phyloP scores from a whole-genome alignment of 2,329 filamentous ascomycete species.

The Neonectria punicea region DNA sequence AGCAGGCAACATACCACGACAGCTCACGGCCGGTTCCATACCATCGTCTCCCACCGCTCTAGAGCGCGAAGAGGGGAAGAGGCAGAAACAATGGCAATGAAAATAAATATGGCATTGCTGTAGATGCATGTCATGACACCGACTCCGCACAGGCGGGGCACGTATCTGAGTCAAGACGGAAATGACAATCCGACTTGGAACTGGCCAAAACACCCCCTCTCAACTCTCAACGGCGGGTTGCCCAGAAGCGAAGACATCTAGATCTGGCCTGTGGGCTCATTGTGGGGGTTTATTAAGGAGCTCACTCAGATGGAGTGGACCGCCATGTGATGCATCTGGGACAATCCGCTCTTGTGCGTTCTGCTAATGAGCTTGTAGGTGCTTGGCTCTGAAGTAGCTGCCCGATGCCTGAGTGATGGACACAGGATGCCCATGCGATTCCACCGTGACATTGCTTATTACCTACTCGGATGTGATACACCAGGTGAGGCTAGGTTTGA shows the following conservation, averaged over 20 bases:
- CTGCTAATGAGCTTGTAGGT: constrained; percentile 15
- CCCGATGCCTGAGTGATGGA: not conserved
- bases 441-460: constrained; percentile 11
- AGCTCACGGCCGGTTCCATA: not conserved
- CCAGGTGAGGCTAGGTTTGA: not conserved
- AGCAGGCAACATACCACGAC: not conserved
- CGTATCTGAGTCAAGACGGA: constrained; percentile 6
- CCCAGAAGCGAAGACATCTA: constrained; percentile 24
- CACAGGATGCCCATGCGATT: constrained; percentile 5
- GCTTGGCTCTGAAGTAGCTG: constrained; percentile 11
- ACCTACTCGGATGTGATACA: constrained; percentile 10
- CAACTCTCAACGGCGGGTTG: constrained; percentile 1
- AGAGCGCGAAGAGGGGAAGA: not conserved
- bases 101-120: not conserved
- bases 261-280: constrained; percentile 31
- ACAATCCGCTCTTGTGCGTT: constrained; percentile 38
- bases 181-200: constrained; percentile 3
- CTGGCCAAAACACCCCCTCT: not conserved
- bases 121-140: not conserved
- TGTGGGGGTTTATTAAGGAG: constrained; percentile 36
- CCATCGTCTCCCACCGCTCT: constrained; percentile 4
- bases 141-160: not conserved
- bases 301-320: constrained; percentile 29
- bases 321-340: constrained; percentile 34
- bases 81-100: not conserved